Conservation (phyloP, 805 yeast species). For the Saturnispora hagleri region DNA sequence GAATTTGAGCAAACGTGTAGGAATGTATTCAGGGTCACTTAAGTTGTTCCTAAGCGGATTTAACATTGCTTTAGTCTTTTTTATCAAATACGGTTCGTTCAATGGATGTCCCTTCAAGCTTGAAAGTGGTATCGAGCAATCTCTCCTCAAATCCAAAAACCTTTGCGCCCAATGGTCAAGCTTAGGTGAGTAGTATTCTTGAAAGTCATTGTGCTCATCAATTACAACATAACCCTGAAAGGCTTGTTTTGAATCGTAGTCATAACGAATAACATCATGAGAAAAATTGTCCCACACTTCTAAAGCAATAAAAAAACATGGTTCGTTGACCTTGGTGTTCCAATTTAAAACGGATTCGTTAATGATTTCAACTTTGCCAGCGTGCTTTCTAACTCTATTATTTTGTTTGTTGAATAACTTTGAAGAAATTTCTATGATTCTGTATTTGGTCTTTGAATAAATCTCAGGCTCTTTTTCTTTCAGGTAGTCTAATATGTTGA, state of each 20-base stretch:
- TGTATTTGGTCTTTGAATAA: slow-evolving; percentile 58
- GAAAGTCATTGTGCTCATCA: slow-evolving; percentile 66
- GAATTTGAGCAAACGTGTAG: slow-evolving; percentile 63
- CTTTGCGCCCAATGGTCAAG: slow-evolving; percentile 47
- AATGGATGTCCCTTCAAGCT: slow-evolving; percentile 44
- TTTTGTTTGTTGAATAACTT: slow-evolving; percentile 53
- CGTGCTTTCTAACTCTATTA: slow-evolving; percentile 31
- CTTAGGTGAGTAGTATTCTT: slow-evolving; percentile 59
- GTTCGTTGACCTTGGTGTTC: slow-evolving; percentile 48
- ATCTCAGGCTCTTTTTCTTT: slow-evolving; percentile 59
- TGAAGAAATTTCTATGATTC: slow-evolving; percentile 62
- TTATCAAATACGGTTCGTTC: slow-evolving; percentile 36
- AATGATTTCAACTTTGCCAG: slow-evolving; percentile 49
- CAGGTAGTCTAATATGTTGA: slow-evolving; percentile 59
- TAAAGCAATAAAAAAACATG: slow-evolving; percentile 68
- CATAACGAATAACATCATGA: slow-evolving; percentile 75
- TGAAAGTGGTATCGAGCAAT: slow-evolving; percentile 31
- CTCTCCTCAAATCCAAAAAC: slow-evolving; percentile 47
- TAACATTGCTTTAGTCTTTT: slow-evolving; percentile 38
- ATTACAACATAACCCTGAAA: slow-evolving; percentile 70
- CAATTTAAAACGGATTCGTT: slow-evolving; percentile 73
- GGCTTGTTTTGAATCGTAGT: slow-evolving; percentile 54
- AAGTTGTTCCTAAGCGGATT: slow-evolving; percentile 61
- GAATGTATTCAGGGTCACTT: slow-evolving; percentile 69
- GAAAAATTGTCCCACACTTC: slow-evolving; percentile 81